Conservation (phyloP, 441 rosid genomes). For the Aquilaria agallochum region DNA sequence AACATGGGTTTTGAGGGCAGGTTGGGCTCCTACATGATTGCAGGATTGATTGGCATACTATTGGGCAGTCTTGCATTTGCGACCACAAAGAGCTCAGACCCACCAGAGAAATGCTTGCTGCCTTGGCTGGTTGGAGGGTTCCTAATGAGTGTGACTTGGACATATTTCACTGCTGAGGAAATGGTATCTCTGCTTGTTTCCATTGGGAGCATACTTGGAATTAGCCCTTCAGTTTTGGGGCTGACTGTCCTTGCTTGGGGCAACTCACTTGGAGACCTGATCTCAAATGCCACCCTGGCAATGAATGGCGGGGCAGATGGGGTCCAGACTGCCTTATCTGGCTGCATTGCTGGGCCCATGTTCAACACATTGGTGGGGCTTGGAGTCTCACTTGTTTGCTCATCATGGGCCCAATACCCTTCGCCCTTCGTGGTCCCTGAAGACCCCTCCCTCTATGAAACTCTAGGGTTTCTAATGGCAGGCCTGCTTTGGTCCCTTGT, state of each 20-base stretch:
- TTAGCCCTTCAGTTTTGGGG: slow-evolving; percentile 79
- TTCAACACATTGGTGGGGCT: slow-evolving; percentile 73
- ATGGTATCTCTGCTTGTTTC: slow-evolving; percentile 69
- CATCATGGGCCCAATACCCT: slow-evolving; percentile 59
- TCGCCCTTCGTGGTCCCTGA: slow-evolving; percentile 41
- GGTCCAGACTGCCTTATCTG: slow-evolving; percentile 76
- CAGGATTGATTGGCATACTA: slow-evolving; percentile 46
- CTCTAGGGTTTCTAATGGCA: slow-evolving; percentile 55
- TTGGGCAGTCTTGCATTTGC: slow-evolving; percentile 58
- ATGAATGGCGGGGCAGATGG: slow-evolving; percentile 71
- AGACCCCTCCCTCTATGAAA: slow-evolving; percentile 63
- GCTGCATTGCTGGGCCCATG: slow-evolving; percentile 92
- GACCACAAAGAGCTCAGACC: slow-evolving; percentile 47
- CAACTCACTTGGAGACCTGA: slow-evolving; percentile 84
- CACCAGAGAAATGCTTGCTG: slow-evolving; percentile 55
- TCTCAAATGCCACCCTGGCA: slow-evolving; percentile 76
- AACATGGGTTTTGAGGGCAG: slow-evolving; percentile 28
- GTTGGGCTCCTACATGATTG: slow-evolving; percentile 36
- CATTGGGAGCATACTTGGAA: slow-evolving; percentile 59
- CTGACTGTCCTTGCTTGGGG: slow-evolving; percentile 95
- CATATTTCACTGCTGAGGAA: slow-evolving; percentile 78
- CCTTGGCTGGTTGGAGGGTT: slow-evolving; percentile 84
- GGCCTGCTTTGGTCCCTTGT: slow-evolving; percentile 83
- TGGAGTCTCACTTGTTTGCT: slow-evolving; percentile 63
- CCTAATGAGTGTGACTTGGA: slow-evolving; percentile 82